Evolutionary conservation across 768 basidiomycete genomes (phyloP), one percentile per base, ranked within the genome.

Genomic region (Tubosaeta sp.): DNA sequence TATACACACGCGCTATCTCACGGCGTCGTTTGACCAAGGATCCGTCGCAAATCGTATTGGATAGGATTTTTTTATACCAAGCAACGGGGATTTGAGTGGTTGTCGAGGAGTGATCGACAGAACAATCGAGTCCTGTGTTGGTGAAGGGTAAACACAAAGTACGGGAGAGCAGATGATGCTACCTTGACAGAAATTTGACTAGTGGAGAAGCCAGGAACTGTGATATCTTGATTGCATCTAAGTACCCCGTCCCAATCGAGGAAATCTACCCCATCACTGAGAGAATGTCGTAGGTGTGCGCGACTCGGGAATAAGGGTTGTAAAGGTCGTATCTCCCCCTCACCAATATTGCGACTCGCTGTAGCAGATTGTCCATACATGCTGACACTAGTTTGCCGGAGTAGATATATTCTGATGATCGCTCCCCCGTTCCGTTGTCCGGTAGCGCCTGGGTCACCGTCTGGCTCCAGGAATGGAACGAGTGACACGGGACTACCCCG

Each of bases 181-280:
- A 81, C 82, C 76, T 78, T 78, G 44, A 84, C 74, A 2, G 67
- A 60, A 50, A 83, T 63, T 36, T 73, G 71, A 12, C 64, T 73
- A 1, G 75, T 72, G 27, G 48, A 59, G 65, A 86, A 86, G 9
- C 77, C 69, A 24, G 77, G 76, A 38, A 70, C 69, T 1, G 62
- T 65, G 38, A 76, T 63, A 36, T 75, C 68, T n/a, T 69, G 59
- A 12, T 63, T 56, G 39, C 71, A 68, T 25, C 59, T 60, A 13
- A 84, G 53, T 49, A 78, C 74, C 12, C 84, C 85, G 53, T 80
- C 80, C 77, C 83, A 87, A 55, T 86, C 83, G 2, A 86, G 66
- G 54, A 76, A 69, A 30, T 72, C 73, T 43, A 71, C 66, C 21
- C 59, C 56, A 39, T 63, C 66, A 10, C 59, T 57, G 18, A 60